Evolutionary conservation across 495 filamentous ascomycete species (phyloP).

Genomic region (Sphaerosporella brunnea): DNA sequence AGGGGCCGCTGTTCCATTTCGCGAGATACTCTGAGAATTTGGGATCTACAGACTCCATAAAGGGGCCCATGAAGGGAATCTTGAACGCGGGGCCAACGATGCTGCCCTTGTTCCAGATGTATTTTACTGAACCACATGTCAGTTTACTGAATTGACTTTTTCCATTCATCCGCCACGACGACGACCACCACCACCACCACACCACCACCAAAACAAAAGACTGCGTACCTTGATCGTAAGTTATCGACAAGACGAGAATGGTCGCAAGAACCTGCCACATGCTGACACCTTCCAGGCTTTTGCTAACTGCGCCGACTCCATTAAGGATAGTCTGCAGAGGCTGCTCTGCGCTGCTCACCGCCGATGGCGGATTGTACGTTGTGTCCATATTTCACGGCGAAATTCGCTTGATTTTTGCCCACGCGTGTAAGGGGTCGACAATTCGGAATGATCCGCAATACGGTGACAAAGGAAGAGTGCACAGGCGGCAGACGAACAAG

Average conservation of each 20-base stretch:
- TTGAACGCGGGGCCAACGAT: slow-evolving; percentile 74
- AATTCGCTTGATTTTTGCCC: too few species aligned
- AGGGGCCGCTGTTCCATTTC: slow-evolving; percentile 77
- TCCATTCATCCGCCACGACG: too few species aligned
- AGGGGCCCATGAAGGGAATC: slow-evolving; percentile 88
- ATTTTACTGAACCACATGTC: slow-evolving; percentile 65
- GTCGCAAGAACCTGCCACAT: slow-evolving; percentile 25
- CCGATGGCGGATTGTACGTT: slow-evolving; percentile 5
- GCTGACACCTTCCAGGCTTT: slow-evolving; percentile 23
- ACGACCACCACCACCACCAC: not conserved
- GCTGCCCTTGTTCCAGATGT: slow-evolving; percentile 67
- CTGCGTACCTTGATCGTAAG: slow-evolving; percentile 33
- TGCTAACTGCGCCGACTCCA: slow-evolving; percentile 15
- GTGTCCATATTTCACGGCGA: not conserved
- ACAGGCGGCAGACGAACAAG: too few species aligned
- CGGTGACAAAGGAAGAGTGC: too few species aligned
- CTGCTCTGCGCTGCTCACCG: slow-evolving; percentile 22
- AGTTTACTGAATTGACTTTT: too few species aligned
- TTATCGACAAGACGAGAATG: slow-evolving; percentile 28
- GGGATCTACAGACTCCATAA: slow-evolving; percentile 78
- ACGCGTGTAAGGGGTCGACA: too few species aligned
- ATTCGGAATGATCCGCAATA: too few species aligned
- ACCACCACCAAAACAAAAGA: not conserved
- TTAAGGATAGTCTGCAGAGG: slow-evolving; percentile 19
- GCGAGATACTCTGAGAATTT: slow-evolving; percentile 77